These are phyloP conservation scores for Neurospora crassa DNA, from an alignment of 2,329 filamentous ascomycete species.

Conservation along the genomic window DNA sequence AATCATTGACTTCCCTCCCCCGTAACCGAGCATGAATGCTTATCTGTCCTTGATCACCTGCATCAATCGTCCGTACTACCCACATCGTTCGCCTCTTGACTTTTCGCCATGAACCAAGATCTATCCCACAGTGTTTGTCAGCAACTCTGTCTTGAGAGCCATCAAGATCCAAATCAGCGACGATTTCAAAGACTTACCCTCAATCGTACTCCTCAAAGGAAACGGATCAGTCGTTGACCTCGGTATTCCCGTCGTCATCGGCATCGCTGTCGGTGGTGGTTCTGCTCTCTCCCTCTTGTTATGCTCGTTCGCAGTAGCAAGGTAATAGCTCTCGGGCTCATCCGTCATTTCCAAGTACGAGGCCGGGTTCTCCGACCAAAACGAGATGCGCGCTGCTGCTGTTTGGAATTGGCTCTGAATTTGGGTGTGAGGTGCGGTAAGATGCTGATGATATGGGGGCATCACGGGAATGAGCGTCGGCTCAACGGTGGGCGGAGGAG, in stretches of 20 bases:
- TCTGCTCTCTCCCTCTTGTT: neutral
- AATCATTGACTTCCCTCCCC: slow-evolving; percentile 13
- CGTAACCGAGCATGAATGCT: slow-evolving; percentile 20
- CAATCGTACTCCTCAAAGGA: neutral
- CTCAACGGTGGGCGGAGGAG: neutral
- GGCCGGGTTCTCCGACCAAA: slow-evolving; percentile 17
- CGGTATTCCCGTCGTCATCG: neutral
- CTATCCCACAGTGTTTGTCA: neutral
- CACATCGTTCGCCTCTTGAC: slow-evolving; percentile 19
- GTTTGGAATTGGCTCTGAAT: slow-evolving; percentile 1
- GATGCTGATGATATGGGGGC: slow-evolving; percentile 10
- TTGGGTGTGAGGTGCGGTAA: slow-evolving; percentile 6
- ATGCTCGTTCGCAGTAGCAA: neutral
- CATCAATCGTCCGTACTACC: slow-evolving; percentile 21
- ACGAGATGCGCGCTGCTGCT: neutral
- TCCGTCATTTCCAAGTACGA: slow-evolving; percentile 21
- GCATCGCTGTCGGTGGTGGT: neutral
- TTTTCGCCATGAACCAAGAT: neutral
- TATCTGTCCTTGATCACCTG: slow-evolving; percentile 12
- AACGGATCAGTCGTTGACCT: slow-evolving; percentile 8
- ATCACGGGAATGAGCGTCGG: slow-evolving; percentile 14
- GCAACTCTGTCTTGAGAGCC: neutral
- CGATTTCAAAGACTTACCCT: neutral
- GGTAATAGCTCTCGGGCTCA: slow-evolving; percentile 5
- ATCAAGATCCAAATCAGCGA: too few relatives aligned